These are phyloP conservation scores for Cordyceps pruinosa DNA, from an alignment of 2,329 filamentous ascomycete genomes.

Conservation along the genomic window DNA sequence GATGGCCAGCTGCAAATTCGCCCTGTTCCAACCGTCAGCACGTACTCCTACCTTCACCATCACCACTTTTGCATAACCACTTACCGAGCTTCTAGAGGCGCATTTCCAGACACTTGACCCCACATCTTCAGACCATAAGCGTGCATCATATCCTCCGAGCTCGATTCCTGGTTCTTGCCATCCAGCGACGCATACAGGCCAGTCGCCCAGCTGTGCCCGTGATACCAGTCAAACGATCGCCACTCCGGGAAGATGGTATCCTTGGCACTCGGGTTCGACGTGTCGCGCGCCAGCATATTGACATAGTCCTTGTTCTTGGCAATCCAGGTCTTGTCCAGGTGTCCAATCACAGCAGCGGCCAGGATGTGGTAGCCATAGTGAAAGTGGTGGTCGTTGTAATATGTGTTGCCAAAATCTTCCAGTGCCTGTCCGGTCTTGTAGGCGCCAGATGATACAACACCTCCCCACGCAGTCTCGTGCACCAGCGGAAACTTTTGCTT, in stretches of 20 bases:
- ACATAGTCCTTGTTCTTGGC: constrained; percentile 68
- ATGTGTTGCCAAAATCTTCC: constrained; percentile 83
- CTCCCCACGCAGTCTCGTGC: constrained; percentile 68
- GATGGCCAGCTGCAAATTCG: constrained; percentile 78
- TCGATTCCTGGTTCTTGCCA: constrained; percentile 81
- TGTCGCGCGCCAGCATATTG: constrained; percentile 75
- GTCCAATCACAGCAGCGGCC: constrained; percentile 73
- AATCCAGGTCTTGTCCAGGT: constrained; percentile 71
- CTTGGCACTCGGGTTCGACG: constrained; percentile 63
- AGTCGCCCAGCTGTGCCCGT: constrained; percentile 91
- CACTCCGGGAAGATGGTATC: constrained; percentile 77
- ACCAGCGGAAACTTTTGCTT: constrained; percentile 59
- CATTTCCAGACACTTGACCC: constrained; percentile 71
- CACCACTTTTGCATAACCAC: constrained; percentile 12
- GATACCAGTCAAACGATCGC: constrained; percentile 86
- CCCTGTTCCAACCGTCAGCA: constrained; percentile 33
- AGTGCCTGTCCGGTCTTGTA: constrained; percentile 63
- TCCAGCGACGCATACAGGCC: constrained; percentile 64
- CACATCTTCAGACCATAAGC: constrained; percentile 90
- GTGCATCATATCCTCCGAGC: constrained; percentile 83
- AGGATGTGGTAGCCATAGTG: constrained; percentile 89
- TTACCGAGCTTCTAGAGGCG: constrained; percentile 67
- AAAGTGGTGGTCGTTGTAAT: constrained; percentile 71
- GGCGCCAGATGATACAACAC: constrained; percentile 68
- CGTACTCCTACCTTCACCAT: neutral